Percentiles rank a stretch among this genome's conserved stretches.
Evolutionary conservation across 805 yeast species (phyloP).

Genomic region (Citeromyces matritensis): DNA sequence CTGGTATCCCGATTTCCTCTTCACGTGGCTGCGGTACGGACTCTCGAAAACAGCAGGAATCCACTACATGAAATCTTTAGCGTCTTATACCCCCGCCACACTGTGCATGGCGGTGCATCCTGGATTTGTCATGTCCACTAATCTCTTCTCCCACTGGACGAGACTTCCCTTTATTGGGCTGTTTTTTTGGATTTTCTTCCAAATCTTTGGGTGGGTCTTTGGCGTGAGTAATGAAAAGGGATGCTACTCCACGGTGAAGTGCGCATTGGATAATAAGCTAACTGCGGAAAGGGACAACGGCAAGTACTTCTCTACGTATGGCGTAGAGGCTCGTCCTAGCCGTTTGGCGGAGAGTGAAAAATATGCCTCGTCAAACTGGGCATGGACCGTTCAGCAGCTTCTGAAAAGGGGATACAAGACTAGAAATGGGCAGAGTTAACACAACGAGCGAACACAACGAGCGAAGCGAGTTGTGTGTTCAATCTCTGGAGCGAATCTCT

Average conservation of each 20-base stretch:
- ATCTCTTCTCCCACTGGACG: slow-evolving; percentile 63
- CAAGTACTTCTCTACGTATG: slow-evolving; percentile 48
- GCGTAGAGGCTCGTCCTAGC: slow-evolving; percentile 41
- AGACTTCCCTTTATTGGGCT: slow-evolving; percentile 66
- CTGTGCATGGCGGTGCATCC: slow-evolving; percentile 62
- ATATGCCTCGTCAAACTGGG: slow-evolving; percentile 60
- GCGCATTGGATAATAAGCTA: slow-evolving; percentile 40
- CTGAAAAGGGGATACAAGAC: slow-evolving; percentile 29
- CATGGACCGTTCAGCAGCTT: slow-evolving; percentile 58
- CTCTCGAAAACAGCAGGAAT: slow-evolving; percentile 67
- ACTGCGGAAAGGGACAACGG: slow-evolving; percentile 48
- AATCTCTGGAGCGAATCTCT: no score
- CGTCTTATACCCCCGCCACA: slow-evolving; percentile 52
- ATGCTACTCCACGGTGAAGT: slow-evolving; percentile 44
- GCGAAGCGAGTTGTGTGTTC: no score
- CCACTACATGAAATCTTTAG: slow-evolving; percentile 51
- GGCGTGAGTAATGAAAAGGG: slow-evolving; percentile 69
- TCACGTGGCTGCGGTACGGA: slow-evolving; percentile 69
- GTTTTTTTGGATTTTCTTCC: slow-evolving; percentile 57
- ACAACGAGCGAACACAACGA: no score
- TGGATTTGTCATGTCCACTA: slow-evolving; percentile 76
- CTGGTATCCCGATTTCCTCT: slow-evolving; percentile 47
- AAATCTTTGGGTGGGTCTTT: slow-evolving; percentile 48
- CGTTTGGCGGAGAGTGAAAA: slow-evolving; percentile 39
- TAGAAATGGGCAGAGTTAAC: no score